Conservation (phyloP, 106 monocot genomes). For the Dendrobium nobile region DNA sequence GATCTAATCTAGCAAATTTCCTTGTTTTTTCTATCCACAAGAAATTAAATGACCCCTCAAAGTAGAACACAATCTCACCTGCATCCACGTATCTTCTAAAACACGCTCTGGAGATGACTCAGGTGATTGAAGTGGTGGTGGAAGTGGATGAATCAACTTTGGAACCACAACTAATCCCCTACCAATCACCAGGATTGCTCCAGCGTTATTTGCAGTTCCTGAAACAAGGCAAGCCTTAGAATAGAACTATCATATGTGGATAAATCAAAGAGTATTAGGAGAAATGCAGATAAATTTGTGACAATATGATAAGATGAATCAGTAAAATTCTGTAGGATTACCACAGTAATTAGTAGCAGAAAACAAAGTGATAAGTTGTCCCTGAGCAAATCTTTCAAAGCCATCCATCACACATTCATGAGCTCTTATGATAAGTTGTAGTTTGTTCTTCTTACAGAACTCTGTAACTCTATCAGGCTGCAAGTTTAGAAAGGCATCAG, state of each 20-base stretch:
- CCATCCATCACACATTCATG: constrained; percentile 99
- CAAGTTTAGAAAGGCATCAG: constrained; percentile 22
- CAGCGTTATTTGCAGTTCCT: constrained; percentile 98
- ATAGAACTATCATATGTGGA: background rate
- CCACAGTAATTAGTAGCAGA: constrained; percentile 99
- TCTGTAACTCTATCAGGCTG: constrained; percentile 96
- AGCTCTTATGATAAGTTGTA: constrained; percentile 95
- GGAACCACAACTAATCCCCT: constrained; percentile 94
- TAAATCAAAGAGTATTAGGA: background rate
- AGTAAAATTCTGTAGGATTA: constrained; percentile 18
- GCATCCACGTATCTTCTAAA: constrained; percentile 85
- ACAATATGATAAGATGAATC: background rate
- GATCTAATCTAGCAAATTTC: background rate
- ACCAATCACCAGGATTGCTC: constrained; percentile 91
- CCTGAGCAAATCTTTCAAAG: constrained; percentile 97
- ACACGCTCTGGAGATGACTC: constrained; percentile 86
- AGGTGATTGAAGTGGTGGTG: constrained; percentile 87
- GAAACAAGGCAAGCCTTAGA: constrained; percentile 15
- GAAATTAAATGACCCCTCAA: background rate
- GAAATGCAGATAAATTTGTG: background rate
- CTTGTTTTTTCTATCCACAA: background rate
- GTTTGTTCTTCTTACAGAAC: constrained; percentile 86
- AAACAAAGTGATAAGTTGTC: constrained; percentile 91
- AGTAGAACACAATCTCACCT: constrained; percentile 36
- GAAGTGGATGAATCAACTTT: constrained; percentile 97